Base-by-base conservation (phyloP, 2,329 filamentous ascomycete genomes). In the Trichoderma breve region DNA sequence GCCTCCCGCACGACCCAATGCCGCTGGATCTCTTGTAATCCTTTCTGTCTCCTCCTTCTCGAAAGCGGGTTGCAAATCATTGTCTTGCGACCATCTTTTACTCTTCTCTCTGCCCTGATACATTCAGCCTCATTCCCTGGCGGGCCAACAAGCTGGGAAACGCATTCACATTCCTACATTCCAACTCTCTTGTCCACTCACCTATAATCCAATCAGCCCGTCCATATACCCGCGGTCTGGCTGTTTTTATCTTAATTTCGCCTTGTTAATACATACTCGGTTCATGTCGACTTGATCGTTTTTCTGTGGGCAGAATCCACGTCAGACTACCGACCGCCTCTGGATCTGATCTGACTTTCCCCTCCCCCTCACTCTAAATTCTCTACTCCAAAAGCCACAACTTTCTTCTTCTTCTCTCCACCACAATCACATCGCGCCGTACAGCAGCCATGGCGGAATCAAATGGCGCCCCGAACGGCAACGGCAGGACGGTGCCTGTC, bases 401-500 rank as follows among this genome's bases (percentile, higher is more conserved):
- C 55, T 30, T 55, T 57, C 34, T 28, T 51, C 43, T 61, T 34
- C 43, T 62, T 14, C n/a, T 14, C 60, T 7, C 60, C 57, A 26
- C 55, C 43, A 57, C 32, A 43, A 34, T 43, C 68, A 47, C 14
- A 43, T n/a, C 61, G 30, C 61, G 65, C 24, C 53, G n/a, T 61
- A 71, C 72, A 73, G 26, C 61, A 71, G 62, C 75, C 76, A 89
- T 89, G 87, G 82, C 85, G 75, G 84, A 86, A 78, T 80, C 81
- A 76, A 81, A 73, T 77, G 78, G 80, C 76, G 77, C 81, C 76
- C 68, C 76, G 76, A 72, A 57, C 75, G 81, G 83, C 78, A 85
- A 83, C 76, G 84, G 84, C 79, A 82, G 84, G 77, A 84, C 84
- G 63, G 86, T 88, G 67, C 86, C 88, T 67, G 80, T 85, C 66